Conservation (phyloP, 352 stramenopile genomes). For the Globisporangium barbulae region DNA sequence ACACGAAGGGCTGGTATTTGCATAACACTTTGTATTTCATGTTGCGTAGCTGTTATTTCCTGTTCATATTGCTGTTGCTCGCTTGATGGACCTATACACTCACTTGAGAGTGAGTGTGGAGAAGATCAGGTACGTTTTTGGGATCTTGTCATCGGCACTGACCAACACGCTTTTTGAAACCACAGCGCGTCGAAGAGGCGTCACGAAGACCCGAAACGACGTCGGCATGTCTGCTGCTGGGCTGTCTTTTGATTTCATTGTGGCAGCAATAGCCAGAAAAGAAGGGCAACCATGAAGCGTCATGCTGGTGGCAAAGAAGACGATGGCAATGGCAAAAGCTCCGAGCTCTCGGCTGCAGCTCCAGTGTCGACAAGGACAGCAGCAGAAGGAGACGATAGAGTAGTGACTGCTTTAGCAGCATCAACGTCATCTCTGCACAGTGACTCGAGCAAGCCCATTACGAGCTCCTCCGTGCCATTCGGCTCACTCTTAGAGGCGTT, state of each 20-base stretch:
- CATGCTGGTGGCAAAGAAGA: slow-evolving; percentile 22
- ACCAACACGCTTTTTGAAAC: neutral
- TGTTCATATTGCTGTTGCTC: no score
- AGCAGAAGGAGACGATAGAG: neutral
- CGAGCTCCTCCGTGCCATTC: slow-evolving; percentile 35
- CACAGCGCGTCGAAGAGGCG: neutral
- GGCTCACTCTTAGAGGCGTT: slow-evolving; percentile 49
- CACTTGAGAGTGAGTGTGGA: no score
- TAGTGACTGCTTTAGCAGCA: neutral
- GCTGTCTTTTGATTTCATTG: neutral
- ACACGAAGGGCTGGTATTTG: neutral
- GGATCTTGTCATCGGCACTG: neutral
- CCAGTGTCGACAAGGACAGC: neutral
- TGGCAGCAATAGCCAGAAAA: neutral
- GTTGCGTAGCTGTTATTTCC: neutral
- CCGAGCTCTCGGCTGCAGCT: slow-evolving; percentile 2
- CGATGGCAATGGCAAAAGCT: neutral
- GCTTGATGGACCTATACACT: no score
- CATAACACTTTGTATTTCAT: slow-evolving; percentile 1
- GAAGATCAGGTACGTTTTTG: no score
- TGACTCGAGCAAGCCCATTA: slow-evolving; percentile 29
- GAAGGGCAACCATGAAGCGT: slow-evolving; percentile 26
- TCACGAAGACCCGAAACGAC: neutral
- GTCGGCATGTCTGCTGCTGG: neutral
- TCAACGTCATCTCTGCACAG: neutral